phyloP scores from a whole-genome alignment of 352 stramenopile species.

The Lagenidium giganteum region DNA sequence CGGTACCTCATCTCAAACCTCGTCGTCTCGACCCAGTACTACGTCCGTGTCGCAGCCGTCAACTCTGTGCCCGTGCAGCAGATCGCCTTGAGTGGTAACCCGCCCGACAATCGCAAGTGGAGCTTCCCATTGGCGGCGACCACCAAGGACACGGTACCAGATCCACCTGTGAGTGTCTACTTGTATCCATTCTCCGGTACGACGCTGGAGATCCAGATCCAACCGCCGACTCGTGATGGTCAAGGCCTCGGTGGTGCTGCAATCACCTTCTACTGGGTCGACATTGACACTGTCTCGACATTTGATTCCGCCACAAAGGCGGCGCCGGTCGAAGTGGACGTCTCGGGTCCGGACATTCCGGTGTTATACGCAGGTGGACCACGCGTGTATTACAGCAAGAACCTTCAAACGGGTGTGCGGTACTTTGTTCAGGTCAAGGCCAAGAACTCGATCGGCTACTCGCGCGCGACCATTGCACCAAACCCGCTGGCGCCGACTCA shows the following conservation, averaged over 20 bases:
- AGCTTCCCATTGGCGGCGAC: conserved; percentile 64
- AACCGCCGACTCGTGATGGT: conserved; percentile 60
- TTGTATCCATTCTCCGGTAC: conserved; percentile 54
- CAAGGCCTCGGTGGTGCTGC: conserved; percentile 30
- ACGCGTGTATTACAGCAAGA: conserved; percentile 63
- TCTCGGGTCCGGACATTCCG: conserved; percentile 21
- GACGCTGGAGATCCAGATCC: conserved; percentile 71
- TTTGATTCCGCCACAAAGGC: conserved; percentile 58
- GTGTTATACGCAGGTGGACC: conserved; percentile 57
- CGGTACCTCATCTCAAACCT: conserved; percentile 75
- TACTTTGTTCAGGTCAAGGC: conserved; percentile 88
- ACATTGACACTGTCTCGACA: conserved; percentile 63
- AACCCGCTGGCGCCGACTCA: conserved; percentile 47
- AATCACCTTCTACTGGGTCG: conserved; percentile 61
- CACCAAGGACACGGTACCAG: conserved; percentile 81
- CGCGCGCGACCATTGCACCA: conserved; percentile 51
- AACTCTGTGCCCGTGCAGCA: conserved; percentile 88
- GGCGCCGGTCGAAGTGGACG: conserved; percentile 32
- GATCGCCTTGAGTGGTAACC: conserved; percentile 70
- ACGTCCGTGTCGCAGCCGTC: conserved; percentile 86
- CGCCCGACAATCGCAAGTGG: conserved; percentile 91
- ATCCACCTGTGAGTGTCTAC: conserved; percentile 50
- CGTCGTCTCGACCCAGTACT: conserved; percentile 71
- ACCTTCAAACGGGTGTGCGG: conserved; percentile 58
- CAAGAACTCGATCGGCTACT: conserved; percentile 64